Base-by-base conservation (phyloP, 2,329 filamentous ascomycete species). In the Lasiodiplodia sp. region DNA sequence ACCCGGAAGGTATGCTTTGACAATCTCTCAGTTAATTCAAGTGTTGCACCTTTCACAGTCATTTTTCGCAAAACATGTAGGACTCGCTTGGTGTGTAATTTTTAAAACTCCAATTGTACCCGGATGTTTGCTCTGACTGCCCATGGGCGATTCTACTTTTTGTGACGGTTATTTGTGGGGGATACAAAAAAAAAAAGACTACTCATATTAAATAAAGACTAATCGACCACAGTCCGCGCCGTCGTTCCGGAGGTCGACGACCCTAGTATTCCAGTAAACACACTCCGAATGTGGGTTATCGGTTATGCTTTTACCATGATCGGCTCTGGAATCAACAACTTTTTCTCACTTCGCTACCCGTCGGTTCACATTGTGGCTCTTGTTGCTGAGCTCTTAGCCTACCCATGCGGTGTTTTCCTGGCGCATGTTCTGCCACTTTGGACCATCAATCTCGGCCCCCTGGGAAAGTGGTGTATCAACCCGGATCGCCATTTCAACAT, bases 401-500 rank as follows among this genome's bases (percentile, higher is more conserved):
- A 53, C 8, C 67, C 56, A 3, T 69, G 47, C 11, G 63, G 68
- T n/a, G 3, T 38, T 2, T 58, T 85, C 16, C 71, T 84, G 4
- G 79, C 79, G 6, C 84, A 83, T 69, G 69, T 73, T 1, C 64
- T 72, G 16, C 58, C 60, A 7, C 38, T 69, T 4, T 58, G 52
- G 56, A 69, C 60, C 14, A 25, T 66, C 81, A 81, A 34, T 78
- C 87, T 64, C 86, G 87, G 40, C 79, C 83, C 34, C 80, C 80
- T 38, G 87, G 86, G 85, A 86, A 88, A 69, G 73, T 85, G 63
- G 72, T 88, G 69, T 72, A 78, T 89, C 40, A 84, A 84, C 83
- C 77, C 87, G 0, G 86, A 68, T 18, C 57, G 86, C 21, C 85
- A 82, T 23, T 89, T 89, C 78, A 89, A 88, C 77, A 85, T 84